Percentiles rank a stretch among this genome's conserved stretches.
Evolutionary conservation across 2,329 filamentous ascomycete species (phyloP).

Genomic region (Grosmannia huntii): DNA sequence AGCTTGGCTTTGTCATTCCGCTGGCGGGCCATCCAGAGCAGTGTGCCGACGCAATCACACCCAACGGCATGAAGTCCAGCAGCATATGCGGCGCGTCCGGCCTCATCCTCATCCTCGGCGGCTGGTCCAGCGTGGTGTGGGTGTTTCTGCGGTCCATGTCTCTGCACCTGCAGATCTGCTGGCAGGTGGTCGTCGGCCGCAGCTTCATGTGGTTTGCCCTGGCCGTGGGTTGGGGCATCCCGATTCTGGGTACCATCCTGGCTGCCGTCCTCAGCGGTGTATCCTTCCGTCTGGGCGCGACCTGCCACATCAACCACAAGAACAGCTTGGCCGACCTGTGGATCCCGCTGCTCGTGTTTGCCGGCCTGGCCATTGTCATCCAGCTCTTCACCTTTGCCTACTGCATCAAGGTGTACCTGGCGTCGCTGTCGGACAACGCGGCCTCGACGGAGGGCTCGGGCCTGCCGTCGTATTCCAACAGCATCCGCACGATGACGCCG

Average conservation of each 20-base stretch:
- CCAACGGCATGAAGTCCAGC: conserved; percentile 78
- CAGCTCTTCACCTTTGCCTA: conserved; percentile 82
- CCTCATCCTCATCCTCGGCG: conserved; percentile 72
- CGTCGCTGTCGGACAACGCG: conserved; percentile 62
- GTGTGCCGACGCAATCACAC: conserved; percentile 84
- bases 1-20: conserved; percentile 86
- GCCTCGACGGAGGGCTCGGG: conserved; percentile 58
- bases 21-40: conserved; percentile 65
- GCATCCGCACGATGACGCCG: conserved; percentile 64
- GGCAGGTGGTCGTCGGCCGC: conserved; percentile 80
- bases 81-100: conserved; percentile 80
- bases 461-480: conserved; percentile 63
- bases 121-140: conserved; percentile 78
- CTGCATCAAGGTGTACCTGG: conserved; percentile 89
- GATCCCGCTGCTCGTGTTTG: conserved; percentile 74
- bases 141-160: conserved; percentile 81
- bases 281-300: conserved; percentile 81
- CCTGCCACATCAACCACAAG: conserved; percentile 88
- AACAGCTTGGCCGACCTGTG: conserved; percentile 78
- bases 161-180: conserved; percentile 94
- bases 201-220: conserved; percentile 84
- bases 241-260: conserved; percentile 59
- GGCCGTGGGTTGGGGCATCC: conserved; percentile 71
- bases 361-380: conserved; percentile 61
- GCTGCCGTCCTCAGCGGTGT: conserved; percentile 79